phyloP scores from a whole-genome alignment of 176 grass and related monocot genomes.

The Oryza glaberrima region DNA sequence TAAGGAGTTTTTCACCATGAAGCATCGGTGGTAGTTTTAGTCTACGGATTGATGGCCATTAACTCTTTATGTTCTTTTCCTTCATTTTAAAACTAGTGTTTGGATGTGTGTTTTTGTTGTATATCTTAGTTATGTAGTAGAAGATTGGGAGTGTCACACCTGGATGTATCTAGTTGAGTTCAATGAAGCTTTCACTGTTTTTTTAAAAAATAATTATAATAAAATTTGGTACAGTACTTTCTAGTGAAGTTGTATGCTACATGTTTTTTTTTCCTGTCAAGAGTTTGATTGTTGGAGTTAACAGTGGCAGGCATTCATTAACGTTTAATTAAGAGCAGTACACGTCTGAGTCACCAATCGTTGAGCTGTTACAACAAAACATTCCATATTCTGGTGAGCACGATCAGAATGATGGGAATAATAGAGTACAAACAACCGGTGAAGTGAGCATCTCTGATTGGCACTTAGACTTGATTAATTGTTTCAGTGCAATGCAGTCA shows the following conservation, averaged over 20 bases:
- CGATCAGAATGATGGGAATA: not conserved
- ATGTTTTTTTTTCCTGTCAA: not conserved
- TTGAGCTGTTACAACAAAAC: not conserved
- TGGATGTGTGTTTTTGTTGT: no score
- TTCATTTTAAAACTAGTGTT: no score
- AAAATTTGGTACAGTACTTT: not conserved
- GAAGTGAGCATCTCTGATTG: constrained; percentile 22
- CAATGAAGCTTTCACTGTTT: no score
- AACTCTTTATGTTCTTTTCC: no score
- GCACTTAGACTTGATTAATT: not conserved
- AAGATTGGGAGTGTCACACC: no score
- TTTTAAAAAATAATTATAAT: no score
- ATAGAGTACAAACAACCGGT: not conserved
- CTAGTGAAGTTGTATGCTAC: not conserved
- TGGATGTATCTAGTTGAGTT: no score
- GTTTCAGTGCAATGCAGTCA: not conserved
- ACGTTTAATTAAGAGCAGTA: not conserved
- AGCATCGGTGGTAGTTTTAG: no score
- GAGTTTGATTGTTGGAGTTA: not conserved
- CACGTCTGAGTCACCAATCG: not conserved
- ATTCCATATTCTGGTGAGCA: not conserved
- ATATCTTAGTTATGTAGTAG: no score
- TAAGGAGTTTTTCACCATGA: no score
- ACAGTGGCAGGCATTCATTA: not conserved
- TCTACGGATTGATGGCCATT: no score